Evolutionary conservation across 768 basidiomycete genomes (phyloP).

Genomic region (Termitomyces sp.): DNA sequence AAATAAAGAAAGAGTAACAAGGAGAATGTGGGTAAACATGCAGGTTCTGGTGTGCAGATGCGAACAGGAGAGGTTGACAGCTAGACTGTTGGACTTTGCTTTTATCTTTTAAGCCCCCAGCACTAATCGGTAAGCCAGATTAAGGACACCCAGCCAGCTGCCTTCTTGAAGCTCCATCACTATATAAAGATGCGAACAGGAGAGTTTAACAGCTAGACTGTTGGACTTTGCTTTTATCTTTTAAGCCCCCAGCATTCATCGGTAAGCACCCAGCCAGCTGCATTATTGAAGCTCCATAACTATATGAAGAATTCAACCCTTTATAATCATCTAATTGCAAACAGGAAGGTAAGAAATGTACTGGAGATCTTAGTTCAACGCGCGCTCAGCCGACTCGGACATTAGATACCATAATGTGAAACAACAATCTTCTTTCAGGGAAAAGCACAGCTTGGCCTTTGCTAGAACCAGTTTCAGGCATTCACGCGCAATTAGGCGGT

Average conservation of each 20-base stretch:
- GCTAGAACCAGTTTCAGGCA: background rate
- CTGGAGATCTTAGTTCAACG: background rate
- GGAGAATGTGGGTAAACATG: background rate
- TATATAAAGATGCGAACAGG: background rate
- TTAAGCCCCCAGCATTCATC: background rate
- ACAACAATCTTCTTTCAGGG: too few species aligned
- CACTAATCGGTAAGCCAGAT: background rate
- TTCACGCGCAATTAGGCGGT: background rate
- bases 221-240: background rate
- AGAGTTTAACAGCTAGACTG: background rate
- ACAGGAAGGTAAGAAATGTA: background rate
- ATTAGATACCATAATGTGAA: background rate
- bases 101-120: background rate
- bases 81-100: too few species aligned
- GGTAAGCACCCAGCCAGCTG: background rate
- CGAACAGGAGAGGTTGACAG: background rate
- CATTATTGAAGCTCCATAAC: background rate
- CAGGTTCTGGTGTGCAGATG: background rate
- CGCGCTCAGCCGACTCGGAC: background rate
- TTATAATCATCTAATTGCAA: background rate
- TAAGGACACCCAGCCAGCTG: background rate
- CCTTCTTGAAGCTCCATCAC: background rate
- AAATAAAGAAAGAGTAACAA: background rate
- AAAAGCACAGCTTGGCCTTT: background rate
- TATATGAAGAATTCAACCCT: background rate